These are phyloP conservation scores for Komagataella pastoris DNA, from an alignment of 805 yeast species.

Conservation along the genomic window DNA sequence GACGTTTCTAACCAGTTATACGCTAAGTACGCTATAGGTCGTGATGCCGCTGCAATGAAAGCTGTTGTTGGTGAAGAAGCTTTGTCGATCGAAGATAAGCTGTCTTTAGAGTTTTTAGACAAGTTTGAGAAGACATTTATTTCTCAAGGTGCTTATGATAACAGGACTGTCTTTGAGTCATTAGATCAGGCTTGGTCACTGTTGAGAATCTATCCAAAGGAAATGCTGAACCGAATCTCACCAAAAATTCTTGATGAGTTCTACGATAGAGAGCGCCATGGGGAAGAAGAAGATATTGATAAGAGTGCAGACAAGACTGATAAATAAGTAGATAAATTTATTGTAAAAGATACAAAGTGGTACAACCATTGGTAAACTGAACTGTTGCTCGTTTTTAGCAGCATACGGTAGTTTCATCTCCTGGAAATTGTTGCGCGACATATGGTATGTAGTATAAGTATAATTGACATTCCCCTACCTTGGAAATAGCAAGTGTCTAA, in stretches of 20 bases:
- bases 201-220: slow-evolving; percentile 97
- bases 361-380: not conserved
- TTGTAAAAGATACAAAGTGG: not conserved
- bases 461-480: not conserved
- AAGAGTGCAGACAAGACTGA: not conserved
- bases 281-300: slow-evolving; percentile 22
- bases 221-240: slow-evolving; percentile 94
- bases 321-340: not conserved
- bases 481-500: not conserved
- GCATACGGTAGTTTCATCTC: not conserved
- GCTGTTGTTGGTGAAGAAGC: slow-evolving; percentile 99
- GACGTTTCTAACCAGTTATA: slow-evolving; percentile 98
- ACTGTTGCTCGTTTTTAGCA: not conserved
- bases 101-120: slow-evolving; percentile 93
- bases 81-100: slow-evolving; percentile 90
- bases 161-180: slow-evolving; percentile 88
- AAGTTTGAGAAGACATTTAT: slow-evolving; percentile 95
- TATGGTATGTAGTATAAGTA: not conserved
- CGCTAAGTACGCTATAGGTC: slow-evolving; percentile 99
- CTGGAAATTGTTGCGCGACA: not conserved
- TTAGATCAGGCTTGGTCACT: slow-evolving; percentile 97
- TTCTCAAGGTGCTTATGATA: slow-evolving; percentile 93
- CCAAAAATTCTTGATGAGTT: slow-evolving; percentile 94
- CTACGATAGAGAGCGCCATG: slow-evolving; percentile 79
- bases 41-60: slow-evolving; percentile 99